Conservation (phyloP, 2,329 filamentous ascomycete species). For the Aspergillus sp. region DNA sequence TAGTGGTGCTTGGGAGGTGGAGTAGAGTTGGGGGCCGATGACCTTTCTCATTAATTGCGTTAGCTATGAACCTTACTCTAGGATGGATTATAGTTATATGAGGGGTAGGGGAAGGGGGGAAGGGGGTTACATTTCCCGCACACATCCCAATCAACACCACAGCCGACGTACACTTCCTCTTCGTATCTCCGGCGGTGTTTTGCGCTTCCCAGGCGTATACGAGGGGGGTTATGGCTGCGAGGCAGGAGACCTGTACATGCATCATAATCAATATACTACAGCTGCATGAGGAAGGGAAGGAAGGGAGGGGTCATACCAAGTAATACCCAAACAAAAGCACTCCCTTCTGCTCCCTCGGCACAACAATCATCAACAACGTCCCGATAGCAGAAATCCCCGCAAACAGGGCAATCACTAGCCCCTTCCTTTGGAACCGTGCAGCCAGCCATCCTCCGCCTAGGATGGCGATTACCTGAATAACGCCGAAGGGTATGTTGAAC, state of each 20-base stretch:
- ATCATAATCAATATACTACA: neutral
- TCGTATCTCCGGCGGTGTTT: constrained; percentile 42
- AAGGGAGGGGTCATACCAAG: constrained; percentile 35
- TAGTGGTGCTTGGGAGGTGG: constrained; percentile 34
- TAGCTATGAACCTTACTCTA: too few relatives aligned
- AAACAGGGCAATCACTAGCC: constrained; percentile 46
- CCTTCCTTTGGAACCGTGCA: constrained; percentile 47
- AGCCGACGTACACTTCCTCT: constrained; percentile 40
- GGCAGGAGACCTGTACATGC: constrained; percentile 26
- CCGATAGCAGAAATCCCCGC: constrained; percentile 45
- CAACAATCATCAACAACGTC: constrained; percentile 52
- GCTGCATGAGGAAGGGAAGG: neutral
- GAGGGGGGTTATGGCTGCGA: constrained; percentile 40
- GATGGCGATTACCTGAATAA: constrained; percentile 42
- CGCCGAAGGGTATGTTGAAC: constrained; percentile 47
- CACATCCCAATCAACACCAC: constrained; percentile 42
- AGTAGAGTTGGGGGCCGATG: constrained; percentile 40
- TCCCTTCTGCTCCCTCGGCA: constrained; percentile 51
- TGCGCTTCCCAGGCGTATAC: constrained; percentile 42
- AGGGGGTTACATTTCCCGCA: constrained; percentile 32
- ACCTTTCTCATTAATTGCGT: neutral
- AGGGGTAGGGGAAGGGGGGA: accelerated
- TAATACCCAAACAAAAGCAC: constrained; percentile 56
- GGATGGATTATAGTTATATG: too few relatives aligned
- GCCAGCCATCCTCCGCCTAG: constrained; percentile 42